A percentile compares a stretch with the other conserved stretches of the same genome.
Evolutionary conservation across 371 early-diverging fungal genomes (phyloP).

Genomic region (Polyrhizophydium stewartii): DNA sequence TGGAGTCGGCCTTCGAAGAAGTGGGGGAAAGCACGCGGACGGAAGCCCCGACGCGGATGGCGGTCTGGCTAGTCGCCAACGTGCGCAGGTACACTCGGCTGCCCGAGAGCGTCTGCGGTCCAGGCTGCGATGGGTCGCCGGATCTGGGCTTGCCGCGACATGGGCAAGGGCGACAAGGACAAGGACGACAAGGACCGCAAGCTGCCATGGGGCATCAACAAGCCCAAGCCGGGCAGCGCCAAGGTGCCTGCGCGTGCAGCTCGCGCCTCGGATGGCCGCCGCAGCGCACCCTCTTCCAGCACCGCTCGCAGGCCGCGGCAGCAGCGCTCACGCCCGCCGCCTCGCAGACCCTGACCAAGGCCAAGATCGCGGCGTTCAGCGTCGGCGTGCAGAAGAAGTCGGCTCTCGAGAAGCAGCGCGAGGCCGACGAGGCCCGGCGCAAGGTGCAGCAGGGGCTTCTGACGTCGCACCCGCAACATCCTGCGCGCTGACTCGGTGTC

Average conservation of each 20-base stretch:
- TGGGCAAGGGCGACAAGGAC: too few species aligned
- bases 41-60: too few species aligned
- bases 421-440: slow-evolving; percentile 66
- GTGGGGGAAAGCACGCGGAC: too few species aligned
- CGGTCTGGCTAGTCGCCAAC: too few species aligned
- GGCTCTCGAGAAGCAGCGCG: slow-evolving; percentile 69
- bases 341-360: slow-evolving; percentile 24
- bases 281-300: not conserved
- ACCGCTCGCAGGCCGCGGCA: too few species aligned
- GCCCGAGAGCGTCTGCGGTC: too few species aligned
- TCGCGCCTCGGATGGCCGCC: not conserved
- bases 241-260: slow-evolving; percentile 6
- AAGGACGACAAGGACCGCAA: slow-evolving; percentile 7
- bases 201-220: slow-evolving; percentile 11
- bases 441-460: slow-evolving; percentile 43
- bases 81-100: too few species aligned
- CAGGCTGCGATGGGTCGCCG: not conserved
- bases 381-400: slow-evolving; percentile 63
- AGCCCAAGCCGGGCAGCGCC: slow-evolving; percentile 11
- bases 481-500: not conserved
- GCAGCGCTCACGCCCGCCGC: too few species aligned
- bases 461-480: not conserved
- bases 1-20: too few species aligned
- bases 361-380: slow-evolving; percentile 63
- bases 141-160: too few species aligned